Percentiles rank a stretch among this genome's conserved stretches.
phyloP scores from a whole-genome alignment of 2,329 filamentous ascomycete genomes.

The Aureobasidium uvarum region DNA sequence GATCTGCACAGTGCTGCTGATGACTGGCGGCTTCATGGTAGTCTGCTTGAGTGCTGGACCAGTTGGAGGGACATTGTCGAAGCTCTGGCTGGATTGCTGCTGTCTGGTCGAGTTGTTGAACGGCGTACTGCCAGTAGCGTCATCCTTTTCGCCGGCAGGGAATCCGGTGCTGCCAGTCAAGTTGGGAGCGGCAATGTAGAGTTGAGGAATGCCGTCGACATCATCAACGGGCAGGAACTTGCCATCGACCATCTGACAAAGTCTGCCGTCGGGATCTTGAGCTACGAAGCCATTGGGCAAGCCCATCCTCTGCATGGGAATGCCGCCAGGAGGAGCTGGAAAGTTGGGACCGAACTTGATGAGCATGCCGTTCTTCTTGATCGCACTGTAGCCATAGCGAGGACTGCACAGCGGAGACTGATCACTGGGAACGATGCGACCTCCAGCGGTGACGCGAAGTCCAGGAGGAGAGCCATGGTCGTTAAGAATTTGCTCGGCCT shows the following conservation, averaged over 20 bases:
- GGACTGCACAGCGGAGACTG: constrained; percentile 43
- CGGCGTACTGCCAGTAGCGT: constrained; percentile 27
- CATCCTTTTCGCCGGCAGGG: constrained; percentile 24
- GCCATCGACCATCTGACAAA: constrained; percentile 42
- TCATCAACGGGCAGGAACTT: constrained; percentile 38
- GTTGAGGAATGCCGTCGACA: constrained; percentile 37
- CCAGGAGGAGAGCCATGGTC: constrained; percentile 53
- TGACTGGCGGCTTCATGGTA: constrained; percentile 30
- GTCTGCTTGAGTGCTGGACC: constrained; percentile 13
- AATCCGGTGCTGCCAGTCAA: constrained; percentile 33
- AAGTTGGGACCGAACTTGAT: constrained; percentile 42
- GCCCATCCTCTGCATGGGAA: constrained; percentile 33
- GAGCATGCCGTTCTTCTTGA: constrained; percentile 40
- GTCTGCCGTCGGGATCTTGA: constrained; percentile 39
- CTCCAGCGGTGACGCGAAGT: constrained; percentile 53
- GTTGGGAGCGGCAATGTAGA: constrained; percentile 42
- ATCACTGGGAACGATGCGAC: constrained; percentile 53
- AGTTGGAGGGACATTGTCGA: constrained; percentile 9
- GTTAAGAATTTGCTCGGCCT: constrained; percentile 51
- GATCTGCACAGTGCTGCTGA: constrained; percentile 36
- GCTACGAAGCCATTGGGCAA: constrained; percentile 39
- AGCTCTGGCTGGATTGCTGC: constrained; percentile 6
- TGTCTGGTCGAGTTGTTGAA: constrained; percentile 20
- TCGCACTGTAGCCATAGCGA: constrained; percentile 42
- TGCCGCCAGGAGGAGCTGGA: constrained; percentile 32